Conservation (phyloP, 176 grass and related monocot species). For the Thalia dealbata region DNA sequence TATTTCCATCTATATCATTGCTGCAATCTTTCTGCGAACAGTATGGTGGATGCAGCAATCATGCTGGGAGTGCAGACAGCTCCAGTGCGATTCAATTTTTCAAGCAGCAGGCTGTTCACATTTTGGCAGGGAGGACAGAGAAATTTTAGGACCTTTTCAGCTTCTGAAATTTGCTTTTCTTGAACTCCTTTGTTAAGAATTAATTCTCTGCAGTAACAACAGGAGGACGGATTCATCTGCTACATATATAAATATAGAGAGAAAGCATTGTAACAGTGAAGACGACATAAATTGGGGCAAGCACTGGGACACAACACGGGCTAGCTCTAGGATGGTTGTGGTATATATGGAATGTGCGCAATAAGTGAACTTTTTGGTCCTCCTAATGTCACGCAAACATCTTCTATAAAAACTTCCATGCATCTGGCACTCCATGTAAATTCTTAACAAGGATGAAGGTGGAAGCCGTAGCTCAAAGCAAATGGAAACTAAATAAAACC, state of each 20-base stretch:
- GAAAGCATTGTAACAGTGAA: background rate
- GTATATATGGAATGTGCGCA: no score
- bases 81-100: conserved; percentile 14
- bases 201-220: conserved; percentile 28
- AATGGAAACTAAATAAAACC: no score
- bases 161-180: conserved; percentile 36
- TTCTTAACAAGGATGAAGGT: background rate
- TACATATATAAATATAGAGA: background rate
- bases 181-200: conserved; percentile 25
- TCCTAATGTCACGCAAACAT: background rate
- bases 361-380: no score
- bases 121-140: conserved; percentile 36
- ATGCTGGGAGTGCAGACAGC: conserved; percentile 43
- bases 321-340: no score
- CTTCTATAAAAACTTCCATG: no score
- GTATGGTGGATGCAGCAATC: conserved; percentile 43
- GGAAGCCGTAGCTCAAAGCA: background rate
- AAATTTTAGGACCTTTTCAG: conserved; percentile 29
- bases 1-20: no score
- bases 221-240: conserved; percentile 13
- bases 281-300: background rate
- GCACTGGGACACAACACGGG: no score
- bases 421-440: background rate
- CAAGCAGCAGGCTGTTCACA: conserved; percentile 4
- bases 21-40: conserved; percentile 27